Base-by-base conservation (phyloP, 768 basidiomycete genomes). In the Collybiopsis luxurians region DNA sequence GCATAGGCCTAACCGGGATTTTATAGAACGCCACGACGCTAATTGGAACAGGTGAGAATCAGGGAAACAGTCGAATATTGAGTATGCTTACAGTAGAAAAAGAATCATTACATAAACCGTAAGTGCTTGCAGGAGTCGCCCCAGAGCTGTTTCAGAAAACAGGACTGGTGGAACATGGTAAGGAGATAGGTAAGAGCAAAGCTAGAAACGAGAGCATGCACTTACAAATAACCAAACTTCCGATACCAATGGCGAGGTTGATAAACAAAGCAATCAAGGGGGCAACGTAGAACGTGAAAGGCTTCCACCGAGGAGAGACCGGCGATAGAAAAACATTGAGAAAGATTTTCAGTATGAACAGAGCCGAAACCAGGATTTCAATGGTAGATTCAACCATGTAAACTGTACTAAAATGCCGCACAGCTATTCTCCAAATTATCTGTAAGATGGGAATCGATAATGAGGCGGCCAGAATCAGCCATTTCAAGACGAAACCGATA, bases 61-160 rank as follows among this genome's bases (percentile, higher is more conserved):
- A 34, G 13, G 13, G 31, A 34, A 34, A 34, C 13, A 34, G 13
- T 6, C 31, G 31, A 34, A n/a, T n/a, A n/a, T n/a, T n/a, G n/a
- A 5, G 31, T 13, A 34, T 13, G 13, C 31, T 13, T 13, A 34
- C 58, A 87, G 79, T 58, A 77, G 69, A 64, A 79, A 82, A n/a
- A 89, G 67, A 55, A 87, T 73, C 43, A 86, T 69, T 42, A 84
- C 75, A 64, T 85, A 92, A 23, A 85, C 61, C 63, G 87, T 85
- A 31, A 84, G 68, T 13, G 83, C 85, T 61, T 84, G 79, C 55
- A 81, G 73, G 28, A 54, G 43, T 30, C 53, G 53, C 30, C 53
- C 53, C 10, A 54, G 40, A 54, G 53, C 5, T 34, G 53, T 81
- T 69, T 91, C 90, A 2, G 89, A 81, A 64, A 90, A 89, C 53